Percentiles rank a stretch among this genome's conserved stretches.
Evolutionary conservation across 495 filamentous ascomycete species (phyloP).

Genomic region (Evernia prunastri): DNA sequence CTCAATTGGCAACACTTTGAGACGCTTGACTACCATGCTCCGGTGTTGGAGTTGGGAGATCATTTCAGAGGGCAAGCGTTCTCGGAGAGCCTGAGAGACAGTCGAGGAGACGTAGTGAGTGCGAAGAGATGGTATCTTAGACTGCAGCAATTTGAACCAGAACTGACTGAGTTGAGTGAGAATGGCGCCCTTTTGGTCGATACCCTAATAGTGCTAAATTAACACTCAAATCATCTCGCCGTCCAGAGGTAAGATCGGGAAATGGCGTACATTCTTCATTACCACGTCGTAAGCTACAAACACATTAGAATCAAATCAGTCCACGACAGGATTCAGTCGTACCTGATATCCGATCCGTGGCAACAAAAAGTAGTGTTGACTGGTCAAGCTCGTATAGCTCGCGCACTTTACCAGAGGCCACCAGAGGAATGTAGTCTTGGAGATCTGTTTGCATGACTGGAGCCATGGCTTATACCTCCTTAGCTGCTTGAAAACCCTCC

Average conservation of each 20-base stretch:
- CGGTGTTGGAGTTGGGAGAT: constrained; percentile 10
- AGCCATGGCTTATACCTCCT: constrained; percentile 34
- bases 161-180: constrained; percentile 76
- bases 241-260: constrained; percentile 7
- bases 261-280: constrained; percentile 62
- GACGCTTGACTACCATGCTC: constrained; percentile 31
- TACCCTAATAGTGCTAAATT: constrained; percentile 10
- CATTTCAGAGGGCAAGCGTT: constrained; percentile 43
- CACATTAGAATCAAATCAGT: neutral
- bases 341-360: constrained; percentile 79
- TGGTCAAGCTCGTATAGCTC: constrained; percentile 73
- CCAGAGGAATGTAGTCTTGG: constrained; percentile 45
- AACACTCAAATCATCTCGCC: constrained; percentile 12
- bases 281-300: constrained; percentile 76
- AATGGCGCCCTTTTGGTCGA: constrained; percentile 70
- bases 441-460: constrained; percentile 50
- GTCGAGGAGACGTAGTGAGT: constrained; percentile 70
- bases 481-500: neutral
- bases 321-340: neutral
- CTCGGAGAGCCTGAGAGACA: constrained; percentile 51
- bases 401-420: constrained; percentile 71
- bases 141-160: constrained; percentile 74
- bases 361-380: constrained; percentile 75
- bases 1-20: constrained; percentile 65
- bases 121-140: constrained; percentile 57